A percentile compares a stretch with the other conserved stretches of the same genome.
phyloP scores from a whole-genome alignment of 2,329 filamentous ascomycete genomes.

The Xylaria sp. region DNA sequence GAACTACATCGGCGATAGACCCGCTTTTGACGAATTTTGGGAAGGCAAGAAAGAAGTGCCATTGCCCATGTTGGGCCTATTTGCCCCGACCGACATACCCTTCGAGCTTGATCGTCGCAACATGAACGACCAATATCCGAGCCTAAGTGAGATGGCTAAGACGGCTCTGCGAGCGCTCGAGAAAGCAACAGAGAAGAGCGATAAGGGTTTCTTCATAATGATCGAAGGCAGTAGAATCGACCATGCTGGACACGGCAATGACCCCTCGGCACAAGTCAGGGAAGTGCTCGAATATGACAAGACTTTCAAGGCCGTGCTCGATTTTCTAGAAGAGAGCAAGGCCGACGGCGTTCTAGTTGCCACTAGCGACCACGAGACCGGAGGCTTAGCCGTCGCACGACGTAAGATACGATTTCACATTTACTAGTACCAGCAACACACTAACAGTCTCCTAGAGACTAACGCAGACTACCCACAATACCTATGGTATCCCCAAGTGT shows the following conservation, averaged over 20 bases:
- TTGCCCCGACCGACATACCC: conserved; percentile 84
- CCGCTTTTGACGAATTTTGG: conserved; percentile 79
- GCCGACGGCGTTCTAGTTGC: conserved; percentile 83
- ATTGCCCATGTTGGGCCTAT: conserved; percentile 87
- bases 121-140: conserved; percentile 83
- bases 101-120: conserved; percentile 91
- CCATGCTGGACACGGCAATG: conserved; percentile 88
- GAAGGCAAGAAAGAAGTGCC: conserved; percentile 70
- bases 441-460: conserved; percentile 53
- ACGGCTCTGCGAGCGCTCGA: conserved; percentile 83
- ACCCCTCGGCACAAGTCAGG: conserved; percentile 84
- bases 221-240: conserved; percentile 97
- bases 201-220: conserved; percentile 98
- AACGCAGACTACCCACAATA: conserved; percentile 65
- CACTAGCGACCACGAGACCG: conserved; percentile 97
- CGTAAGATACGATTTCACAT: conserved; percentile 59
- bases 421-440: background rate
- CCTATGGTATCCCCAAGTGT: conserved; percentile 82
- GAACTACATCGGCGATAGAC: conserved; percentile 77
- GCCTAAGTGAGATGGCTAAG: conserved; percentile 88
- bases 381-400: conserved; percentile 83
- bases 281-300: conserved; percentile 97
- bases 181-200: conserved; percentile 81
- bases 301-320: conserved; percentile 81
- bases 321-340: conserved; percentile 81